These are phyloP conservation scores for Trebouxia gelatinosa DNA, from an alignment of 163 green algal genomes.

Conservation along the genomic window DNA sequence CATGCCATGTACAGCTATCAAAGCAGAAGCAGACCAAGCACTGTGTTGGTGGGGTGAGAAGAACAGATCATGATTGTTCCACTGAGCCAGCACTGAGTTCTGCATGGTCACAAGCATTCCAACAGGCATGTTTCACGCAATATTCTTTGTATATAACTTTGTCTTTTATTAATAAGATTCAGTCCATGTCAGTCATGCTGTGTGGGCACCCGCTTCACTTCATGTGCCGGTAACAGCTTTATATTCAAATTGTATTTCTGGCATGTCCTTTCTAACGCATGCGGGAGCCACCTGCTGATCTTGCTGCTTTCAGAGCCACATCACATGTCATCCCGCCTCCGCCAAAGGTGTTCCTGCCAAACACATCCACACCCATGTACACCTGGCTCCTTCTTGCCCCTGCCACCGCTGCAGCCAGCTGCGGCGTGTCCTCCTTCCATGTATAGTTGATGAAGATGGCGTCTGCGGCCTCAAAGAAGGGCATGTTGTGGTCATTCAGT, in stretches of 20 bases:
- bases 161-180: too few relatives aligned
- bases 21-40: too few relatives aligned
- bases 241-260: neutral
- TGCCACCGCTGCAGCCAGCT: constrained; percentile 26
- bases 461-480: constrained; percentile 55
- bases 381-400: constrained; percentile 29
- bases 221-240: neutral
- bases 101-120: too few relatives aligned
- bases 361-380: constrained; percentile 57
- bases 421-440: constrained; percentile 40
- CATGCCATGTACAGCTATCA: too few relatives aligned
- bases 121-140: too few relatives aligned
- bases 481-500: constrained; percentile 47
- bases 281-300: constrained; percentile 8
- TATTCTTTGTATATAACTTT: too few relatives aligned
- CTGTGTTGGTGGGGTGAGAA: too few relatives aligned
- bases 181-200: too few relatives aligned
- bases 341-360: constrained; percentile 55
- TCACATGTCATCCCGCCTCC: constrained; percentile 50
- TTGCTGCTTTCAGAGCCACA: constrained; percentile 37
- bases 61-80: too few relatives aligned
- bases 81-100: too few relatives aligned
- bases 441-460: constrained; percentile 59
- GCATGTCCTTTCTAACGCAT: neutral
- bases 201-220: neutral